phyloP scores from a whole-genome alignment of 805 yeast species.

The Yamadazyma paraphyllophila region DNA sequence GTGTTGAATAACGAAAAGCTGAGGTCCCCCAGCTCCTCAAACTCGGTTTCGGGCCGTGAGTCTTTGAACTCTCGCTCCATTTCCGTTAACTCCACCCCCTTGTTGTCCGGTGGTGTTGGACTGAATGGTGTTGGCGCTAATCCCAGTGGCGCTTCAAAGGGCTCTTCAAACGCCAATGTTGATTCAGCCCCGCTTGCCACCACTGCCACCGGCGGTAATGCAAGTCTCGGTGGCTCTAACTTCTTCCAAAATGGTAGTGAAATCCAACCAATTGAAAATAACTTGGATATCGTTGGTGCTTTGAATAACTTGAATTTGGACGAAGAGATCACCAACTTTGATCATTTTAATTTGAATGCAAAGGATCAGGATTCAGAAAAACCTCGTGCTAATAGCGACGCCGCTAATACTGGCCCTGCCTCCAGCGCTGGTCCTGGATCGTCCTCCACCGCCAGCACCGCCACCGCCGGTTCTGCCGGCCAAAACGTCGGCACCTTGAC shows the following conservation, averaged over 20 bases:
- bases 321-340: constrained; percentile 24
- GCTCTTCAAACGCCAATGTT: too few species aligned
- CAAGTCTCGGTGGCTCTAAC: constrained; percentile 11
- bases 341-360: constrained; percentile 6
- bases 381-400: not conserved
- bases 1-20: not conserved
- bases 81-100: constrained; percentile 11
- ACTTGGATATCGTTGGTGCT: constrained; percentile 48
- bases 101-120: constrained; percentile 7
- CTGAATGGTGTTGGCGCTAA: too few species aligned
- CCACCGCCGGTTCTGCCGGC: not conserved
- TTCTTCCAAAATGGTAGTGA: constrained; percentile 17
- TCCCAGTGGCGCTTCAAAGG: too few species aligned
- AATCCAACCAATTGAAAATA: constrained; percentile 10
- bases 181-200: too few species aligned
- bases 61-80: constrained; percentile 6
- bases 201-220: too few species aligned
- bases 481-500: constrained; percentile 9
- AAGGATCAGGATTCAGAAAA: not conserved
- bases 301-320: constrained; percentile 46
- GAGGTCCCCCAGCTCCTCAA: not conserved
- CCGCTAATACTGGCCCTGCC: not conserved
- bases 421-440: not conserved
- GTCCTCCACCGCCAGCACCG: not conserved
- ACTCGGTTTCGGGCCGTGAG: constrained; percentile 1